Evolutionary conservation across 2,329 filamentous ascomycete genomes (phyloP), one percentile per base, ranked within the genome.

Genomic region (Colletotrichum viniferum): DNA sequence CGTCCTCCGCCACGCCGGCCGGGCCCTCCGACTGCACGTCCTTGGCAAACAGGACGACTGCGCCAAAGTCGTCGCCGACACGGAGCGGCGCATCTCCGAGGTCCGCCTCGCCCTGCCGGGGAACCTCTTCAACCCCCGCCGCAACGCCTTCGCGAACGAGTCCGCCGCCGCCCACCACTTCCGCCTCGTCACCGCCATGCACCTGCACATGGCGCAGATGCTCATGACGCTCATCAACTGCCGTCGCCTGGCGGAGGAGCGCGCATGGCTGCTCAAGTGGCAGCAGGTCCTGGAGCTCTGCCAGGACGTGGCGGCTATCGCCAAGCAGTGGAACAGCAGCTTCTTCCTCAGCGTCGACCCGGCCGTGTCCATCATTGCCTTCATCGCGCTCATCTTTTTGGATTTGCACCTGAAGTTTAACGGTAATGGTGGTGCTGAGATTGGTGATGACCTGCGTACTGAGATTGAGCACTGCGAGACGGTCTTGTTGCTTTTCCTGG

Each of bases 261-360:
- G 74, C 24, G 66, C 71, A 13, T 78, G 77, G 77, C 55, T 77
- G 3, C 43, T 68, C 6, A 61, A 36, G 43, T 78, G 77, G 77
- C 73, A 78, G 65, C 65, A 77, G 56, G 65, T 76, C 26, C 56
- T 78, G 24, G 77, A 78, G 56, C 32, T 48, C 24, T 73, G 65
- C 30, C 76, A 76, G 30, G 63, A 78, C 26, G 70, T 77, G 36
- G 75, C 76, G n/a, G 38, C 65, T 10, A 32, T 77, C 14, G 26
- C 55, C 55, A 58, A 58, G 1, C 55, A 58, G 26, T 58, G 55
- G 55, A 58, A 58, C 55, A 58, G 55, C 55, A 58, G 55, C 55
- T 58, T 58, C 55, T 58, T 58, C 26, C 55, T 58, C 55, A 58
- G 55, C 55, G 55, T 58, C 55, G 55, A 58, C 55, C 55, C 55